Evolutionary conservation across 352 stramenopile species (phyloP).

Genomic region (Peronospora farinosa): DNA sequence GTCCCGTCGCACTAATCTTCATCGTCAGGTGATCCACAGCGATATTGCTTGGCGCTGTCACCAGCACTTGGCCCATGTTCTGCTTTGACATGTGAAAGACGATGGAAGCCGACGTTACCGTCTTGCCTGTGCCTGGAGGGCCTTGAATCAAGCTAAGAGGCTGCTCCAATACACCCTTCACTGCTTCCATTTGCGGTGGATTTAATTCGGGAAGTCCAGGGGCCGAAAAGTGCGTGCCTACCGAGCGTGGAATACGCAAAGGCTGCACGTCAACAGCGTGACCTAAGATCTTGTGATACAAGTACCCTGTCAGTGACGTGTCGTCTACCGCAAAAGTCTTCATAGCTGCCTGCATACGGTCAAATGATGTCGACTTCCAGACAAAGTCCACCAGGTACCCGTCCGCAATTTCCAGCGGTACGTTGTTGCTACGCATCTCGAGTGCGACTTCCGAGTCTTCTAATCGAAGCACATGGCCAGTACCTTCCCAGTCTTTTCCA

Average conservation of each 20-base stretch:
- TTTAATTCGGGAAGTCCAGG: conserved; percentile 97
- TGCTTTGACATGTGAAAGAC: conserved; percentile 99
- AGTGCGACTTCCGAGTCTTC: conserved; percentile 82
- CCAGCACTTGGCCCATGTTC: conserved; percentile 97
- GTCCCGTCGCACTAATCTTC: conserved; percentile 96
- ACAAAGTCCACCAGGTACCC: conserved; percentile 98
- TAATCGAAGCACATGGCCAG: conserved; percentile 89
- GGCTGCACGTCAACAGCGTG: conserved; percentile 94
- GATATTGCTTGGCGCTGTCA: conserved; percentile 98
- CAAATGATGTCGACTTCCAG: conserved; percentile 98
- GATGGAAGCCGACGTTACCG: conserved; percentile 95
- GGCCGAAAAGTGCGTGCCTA: conserved; percentile 75
- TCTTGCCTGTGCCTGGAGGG: conserved; percentile 95
- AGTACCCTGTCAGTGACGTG: conserved; percentile 96
- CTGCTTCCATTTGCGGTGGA: conserved; percentile 93
- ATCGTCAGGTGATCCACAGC: conserved; percentile 95
- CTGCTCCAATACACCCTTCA: conserved; percentile 93
- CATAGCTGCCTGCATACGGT: conserved; percentile 98
- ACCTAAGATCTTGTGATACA: conserved; percentile 99
- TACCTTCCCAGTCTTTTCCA: conserved; percentile 89
- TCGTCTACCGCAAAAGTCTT: conserved; percentile 99
- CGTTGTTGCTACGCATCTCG: conserved; percentile 79
- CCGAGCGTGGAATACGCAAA: conserved; percentile 69
- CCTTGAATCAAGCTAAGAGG: conserved; percentile 98
- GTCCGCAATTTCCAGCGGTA: conserved; percentile 90